phyloP scores from a whole-genome alignment of 2,329 filamentous ascomycete genomes.

The Venturiaceae sp. region DNA sequence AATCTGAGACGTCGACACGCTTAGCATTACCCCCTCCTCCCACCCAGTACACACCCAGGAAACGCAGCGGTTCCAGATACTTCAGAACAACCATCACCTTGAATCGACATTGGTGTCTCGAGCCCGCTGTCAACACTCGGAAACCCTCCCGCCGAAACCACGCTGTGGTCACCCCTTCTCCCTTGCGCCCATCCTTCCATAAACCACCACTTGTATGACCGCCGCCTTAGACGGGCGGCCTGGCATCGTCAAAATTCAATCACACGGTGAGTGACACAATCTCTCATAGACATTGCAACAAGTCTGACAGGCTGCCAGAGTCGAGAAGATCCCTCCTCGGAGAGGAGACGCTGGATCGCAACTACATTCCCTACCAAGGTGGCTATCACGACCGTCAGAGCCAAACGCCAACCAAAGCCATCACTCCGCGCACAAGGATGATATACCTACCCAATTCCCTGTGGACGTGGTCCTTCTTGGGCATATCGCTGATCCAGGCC shows the following conservation, averaged over 20 bases:
- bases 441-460: slow-evolving; percentile 73
- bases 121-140: not conserved
- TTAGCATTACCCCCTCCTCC: not conserved
- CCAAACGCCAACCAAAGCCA: slow-evolving; percentile 29
- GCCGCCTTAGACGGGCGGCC: not conserved
- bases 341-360: slow-evolving; percentile 1
- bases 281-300: not conserved
- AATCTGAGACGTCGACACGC: not conserved
- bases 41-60: not conserved
- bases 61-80: not conserved
- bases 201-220: not conserved
- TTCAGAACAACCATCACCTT: not conserved
- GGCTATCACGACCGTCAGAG: slow-evolving; percentile 44
- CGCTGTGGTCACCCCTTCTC: not conserved
- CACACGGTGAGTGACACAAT: not conserved
- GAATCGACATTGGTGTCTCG: not conserved
- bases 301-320: not conserved
- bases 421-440: slow-evolving; percentile 15
- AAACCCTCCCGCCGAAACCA: not conserved
- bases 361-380: slow-evolving; percentile 14
- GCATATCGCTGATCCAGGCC: slow-evolving; percentile 65
- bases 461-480: slow-evolving; percentile 84
- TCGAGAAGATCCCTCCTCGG: slow-evolving; percentile 7
- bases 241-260: slow-evolving; percentile 2
- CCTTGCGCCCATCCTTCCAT: not conserved